Base-by-base conservation (phyloP, 2,329 filamentous ascomycete species). In the Aspergillus hiratsukae region DNA sequence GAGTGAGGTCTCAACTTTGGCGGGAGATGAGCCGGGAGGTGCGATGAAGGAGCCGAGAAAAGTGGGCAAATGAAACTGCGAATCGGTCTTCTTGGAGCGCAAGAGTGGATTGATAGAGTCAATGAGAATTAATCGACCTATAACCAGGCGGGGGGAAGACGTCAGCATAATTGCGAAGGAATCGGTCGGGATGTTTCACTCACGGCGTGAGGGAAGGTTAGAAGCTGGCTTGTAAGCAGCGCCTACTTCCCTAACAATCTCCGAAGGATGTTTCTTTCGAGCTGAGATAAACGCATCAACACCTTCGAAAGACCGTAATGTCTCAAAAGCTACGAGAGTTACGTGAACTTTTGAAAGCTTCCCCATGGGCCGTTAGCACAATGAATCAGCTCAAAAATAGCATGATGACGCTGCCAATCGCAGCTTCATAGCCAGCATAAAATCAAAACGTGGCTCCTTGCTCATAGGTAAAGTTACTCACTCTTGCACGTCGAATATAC, bases 281-380 rank as follows among this genome's bases (percentile, higher is more conserved):
- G 85, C 85, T 54, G 80, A 80, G 61, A 96, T 77, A 64, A 91
- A 86, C 48, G 84, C 74, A 68, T 94, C 87, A 8, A 85, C 84
- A 53, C 84, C 80, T 52, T 78, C 78, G 1, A 87, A 85, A 51
- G 82, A 84, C 45, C 80, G 82, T 5, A 90, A 76, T 0, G 90
- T 91, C 56, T 89, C 84, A 66, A 94, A 93, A 1, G 90, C 88
- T 43, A 96, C 78, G 66, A 90, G 88, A 21, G 95, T 81, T 48
- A 91, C 79, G 66, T 88, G 87, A 55, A 84, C 80, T 67, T 87
- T 88, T 3, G 85, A 81, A 41, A 71, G 60, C 70, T 73, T 49
- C 54, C 10, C 31, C 14, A 40, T 21, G 8, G 35, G 45, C 11
- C 8, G 43, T 67, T 40, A 66, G 59, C 46, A 55, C 48, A 8